Percentiles rank a stretch among this genome's conserved stretches.
These are phyloP conservation scores for Mychonastes homosphaera DNA, from an alignment of 139 green algal species.

Conservation along the genomic window DNA sequence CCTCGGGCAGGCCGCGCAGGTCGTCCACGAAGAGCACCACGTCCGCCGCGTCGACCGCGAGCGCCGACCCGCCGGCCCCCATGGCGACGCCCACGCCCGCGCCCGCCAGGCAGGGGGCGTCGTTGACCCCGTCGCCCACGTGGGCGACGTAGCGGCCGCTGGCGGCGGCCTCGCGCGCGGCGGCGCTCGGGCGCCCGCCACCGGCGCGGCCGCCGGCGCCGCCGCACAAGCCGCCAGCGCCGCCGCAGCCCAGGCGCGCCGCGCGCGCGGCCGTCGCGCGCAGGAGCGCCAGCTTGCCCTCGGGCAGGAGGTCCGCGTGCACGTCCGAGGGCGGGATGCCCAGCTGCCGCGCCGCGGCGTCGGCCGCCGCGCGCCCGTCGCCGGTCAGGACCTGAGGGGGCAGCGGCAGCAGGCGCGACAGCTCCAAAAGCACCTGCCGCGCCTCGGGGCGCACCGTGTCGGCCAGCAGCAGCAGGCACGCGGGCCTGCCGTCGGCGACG, in stretches of 20 bases:
- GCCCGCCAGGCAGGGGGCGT: conserved; percentile 37
- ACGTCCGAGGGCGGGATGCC: conserved; percentile 20
- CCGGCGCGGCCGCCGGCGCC: neutral
- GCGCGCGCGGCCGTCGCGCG: neutral
- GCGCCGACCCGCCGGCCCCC: conserved; percentile 41
- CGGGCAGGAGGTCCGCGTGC: conserved; percentile 23
- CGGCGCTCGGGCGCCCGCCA: neutral
- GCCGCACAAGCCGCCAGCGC: neutral
- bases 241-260: neutral
- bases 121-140: conserved; percentile 68
- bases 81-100: conserved; percentile 50
- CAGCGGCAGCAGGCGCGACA: conserved; percentile 26
- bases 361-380: conserved; percentile 35
- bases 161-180: neutral
- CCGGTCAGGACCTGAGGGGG: conserved; percentile 46
- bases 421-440: conserved; percentile 16
- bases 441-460: conserved; percentile 18
- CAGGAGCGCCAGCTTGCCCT: conserved; percentile 39
- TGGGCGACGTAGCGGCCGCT: conserved; percentile 19
- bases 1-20: conserved; percentile 26
- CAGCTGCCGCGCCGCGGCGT: conserved; percentile 24
- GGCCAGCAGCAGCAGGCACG: conserved; percentile 9
- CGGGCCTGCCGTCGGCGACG: conserved; percentile 3
- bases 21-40: conserved; percentile 52
- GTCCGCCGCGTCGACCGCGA: conserved; percentile 56